A percentile compares a stretch with the other conserved stretches of the same genome.
These are phyloP conservation scores for Lepidium campestre DNA, from an alignment of 441 rosid genomes.

Conservation along the genomic window DNA sequence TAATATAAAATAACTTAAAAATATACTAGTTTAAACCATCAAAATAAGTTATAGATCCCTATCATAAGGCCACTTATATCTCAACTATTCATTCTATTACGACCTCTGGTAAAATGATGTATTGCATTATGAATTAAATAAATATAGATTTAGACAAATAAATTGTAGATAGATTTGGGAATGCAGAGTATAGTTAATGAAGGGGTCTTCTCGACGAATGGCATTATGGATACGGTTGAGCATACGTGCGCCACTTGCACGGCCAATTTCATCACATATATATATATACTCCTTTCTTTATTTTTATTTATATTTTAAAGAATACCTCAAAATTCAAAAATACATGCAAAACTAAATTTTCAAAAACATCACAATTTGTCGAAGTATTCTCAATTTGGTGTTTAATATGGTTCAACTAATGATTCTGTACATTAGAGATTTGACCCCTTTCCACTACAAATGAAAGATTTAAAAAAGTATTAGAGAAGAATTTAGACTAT, in stretches of 20 bases:
- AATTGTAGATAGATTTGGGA: background rate
- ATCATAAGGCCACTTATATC: background rate
- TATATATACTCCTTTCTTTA: background rate
- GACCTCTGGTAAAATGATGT: background rate
- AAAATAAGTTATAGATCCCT: background rate
- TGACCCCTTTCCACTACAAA: no score
- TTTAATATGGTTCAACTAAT: no score
- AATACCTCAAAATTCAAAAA: background rate
- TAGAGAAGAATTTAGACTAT: no score
- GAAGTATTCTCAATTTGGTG: no score
- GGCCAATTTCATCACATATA: background rate
- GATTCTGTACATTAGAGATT: no score
- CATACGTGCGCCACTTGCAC: conserved; percentile 21
- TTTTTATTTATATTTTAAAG: background rate
- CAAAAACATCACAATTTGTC: background rate
- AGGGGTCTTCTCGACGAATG: conserved; percentile 9
- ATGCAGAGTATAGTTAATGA: background rate
- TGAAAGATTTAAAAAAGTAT: no score
- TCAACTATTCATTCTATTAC: background rate
- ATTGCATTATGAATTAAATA: background rate
- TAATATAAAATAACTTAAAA: background rate
- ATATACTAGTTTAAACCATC: background rate
- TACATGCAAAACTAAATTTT: background rate
- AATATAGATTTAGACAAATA: background rate
- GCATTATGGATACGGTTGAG: conserved; percentile 15